phyloP scores from a whole-genome alignment of 2,329 filamentous ascomycete genomes.

The Penicillium sp. region DNA sequence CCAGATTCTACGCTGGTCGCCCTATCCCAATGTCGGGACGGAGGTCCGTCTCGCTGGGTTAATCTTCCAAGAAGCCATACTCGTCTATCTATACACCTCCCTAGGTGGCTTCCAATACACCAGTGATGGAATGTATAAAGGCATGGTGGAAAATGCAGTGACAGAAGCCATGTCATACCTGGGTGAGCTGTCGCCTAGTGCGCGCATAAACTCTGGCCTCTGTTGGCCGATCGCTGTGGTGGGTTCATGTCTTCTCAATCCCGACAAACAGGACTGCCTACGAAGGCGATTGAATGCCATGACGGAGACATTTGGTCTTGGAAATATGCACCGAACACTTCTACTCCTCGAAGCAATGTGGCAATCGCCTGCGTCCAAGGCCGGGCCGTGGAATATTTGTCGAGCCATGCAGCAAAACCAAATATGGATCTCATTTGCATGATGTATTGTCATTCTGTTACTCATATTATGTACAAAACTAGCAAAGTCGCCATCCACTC shows the following conservation, averaged over 20 bases:
- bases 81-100: slow-evolving; percentile 43
- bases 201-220: slow-evolving; percentile 35
- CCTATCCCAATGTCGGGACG: slow-evolving; percentile 33
- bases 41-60: slow-evolving; percentile 43
- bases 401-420: slow-evolving; percentile 47
- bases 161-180: slow-evolving; percentile 29
- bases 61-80: slow-evolving; percentile 47
- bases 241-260: slow-evolving; percentile 25
- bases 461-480: slow-evolving; percentile 12
- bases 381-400: slow-evolving; percentile 46
- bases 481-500: slow-evolving; percentile 6
- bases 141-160: slow-evolving; percentile 24
- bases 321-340: slow-evolving; percentile 47
- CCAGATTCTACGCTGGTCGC: slow-evolving; percentile 43
- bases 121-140: slow-evolving; percentile 27
- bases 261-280: slow-evolving; percentile 26
- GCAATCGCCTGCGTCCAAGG: slow-evolving; percentile 33
- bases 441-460: slow-evolving; percentile 11
- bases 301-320: slow-evolving; percentile 40
- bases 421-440: slow-evolving; percentile 52
- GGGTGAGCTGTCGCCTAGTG: slow-evolving; percentile 22
- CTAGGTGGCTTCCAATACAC: slow-evolving; percentile 25
- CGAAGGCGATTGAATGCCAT: slow-evolving; percentile 29
- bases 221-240: slow-evolving; percentile 35
- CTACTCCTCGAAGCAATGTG: slow-evolving; percentile 46